phyloP scores from a whole-genome alignment of 1,284 basidiomycete species.

The Porodaedalea pini region DNA sequence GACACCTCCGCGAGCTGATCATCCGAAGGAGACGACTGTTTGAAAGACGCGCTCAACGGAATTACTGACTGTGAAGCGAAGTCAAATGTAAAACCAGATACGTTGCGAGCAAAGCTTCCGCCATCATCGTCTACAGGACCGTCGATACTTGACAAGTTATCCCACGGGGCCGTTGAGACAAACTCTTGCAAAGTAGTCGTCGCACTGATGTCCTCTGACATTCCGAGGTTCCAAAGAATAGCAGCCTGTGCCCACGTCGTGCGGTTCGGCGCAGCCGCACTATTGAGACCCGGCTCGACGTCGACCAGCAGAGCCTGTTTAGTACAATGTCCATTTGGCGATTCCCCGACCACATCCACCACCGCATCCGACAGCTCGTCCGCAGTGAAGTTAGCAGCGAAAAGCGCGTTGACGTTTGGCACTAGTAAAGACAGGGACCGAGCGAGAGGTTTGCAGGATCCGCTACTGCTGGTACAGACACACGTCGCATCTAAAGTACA shows the following conservation, averaged over 20 bases:
- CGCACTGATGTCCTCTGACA: constrained; percentile 43
- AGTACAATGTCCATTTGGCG: constrained; percentile 42
- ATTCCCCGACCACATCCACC: constrained; percentile 45
- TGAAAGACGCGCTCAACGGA: constrained; percentile 43
- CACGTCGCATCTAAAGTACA: constrained; percentile 64
- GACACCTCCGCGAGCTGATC: constrained; percentile 46
- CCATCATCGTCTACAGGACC: constrained; percentile 34
- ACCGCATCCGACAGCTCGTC: constrained; percentile 44
- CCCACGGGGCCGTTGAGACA: constrained; percentile 47
- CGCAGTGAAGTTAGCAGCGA: constrained; percentile 45
- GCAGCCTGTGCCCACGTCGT: constrained; percentile 56
- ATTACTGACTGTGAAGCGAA: constrained; percentile 53
- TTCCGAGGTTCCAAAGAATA: constrained; percentile 54
- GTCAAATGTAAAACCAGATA: constrained; percentile 53
- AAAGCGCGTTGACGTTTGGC: constrained; percentile 47
- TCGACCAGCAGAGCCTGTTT: constrained; percentile 54
- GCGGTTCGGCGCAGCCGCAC: constrained; percentile 41
- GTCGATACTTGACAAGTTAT: constrained; percentile 36
- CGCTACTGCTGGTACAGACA: constrained; percentile 47
- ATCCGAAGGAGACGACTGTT: constrained; percentile 41
- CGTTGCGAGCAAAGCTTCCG: constrained; percentile 38
- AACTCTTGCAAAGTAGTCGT: constrained; percentile 42
- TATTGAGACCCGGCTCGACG: constrained; percentile 45
- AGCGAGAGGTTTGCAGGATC: constrained; percentile 52
- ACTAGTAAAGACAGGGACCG: constrained; percentile 46